These are phyloP conservation scores for Delitschia confertaspora DNA, from an alignment of 495 filamentous ascomycete species.

Conservation along the genomic window DNA sequence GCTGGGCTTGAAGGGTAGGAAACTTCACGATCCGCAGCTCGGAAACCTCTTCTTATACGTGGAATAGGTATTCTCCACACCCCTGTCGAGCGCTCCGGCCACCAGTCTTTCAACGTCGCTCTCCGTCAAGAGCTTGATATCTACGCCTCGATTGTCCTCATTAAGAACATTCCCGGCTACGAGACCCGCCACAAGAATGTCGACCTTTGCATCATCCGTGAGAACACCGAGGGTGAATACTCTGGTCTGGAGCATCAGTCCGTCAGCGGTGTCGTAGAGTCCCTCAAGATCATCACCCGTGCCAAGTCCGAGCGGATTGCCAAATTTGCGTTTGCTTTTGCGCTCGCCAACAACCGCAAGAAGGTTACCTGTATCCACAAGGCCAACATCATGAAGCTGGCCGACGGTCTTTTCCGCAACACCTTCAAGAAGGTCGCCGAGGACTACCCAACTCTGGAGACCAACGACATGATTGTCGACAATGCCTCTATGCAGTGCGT, in stretches of 20 bases:
- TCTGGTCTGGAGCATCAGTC: slow-evolving; percentile 97
- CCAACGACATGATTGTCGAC: slow-evolving; percentile 98
- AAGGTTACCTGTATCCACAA: slow-evolving; percentile 99
- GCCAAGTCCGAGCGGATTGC: slow-evolving; percentile 97
- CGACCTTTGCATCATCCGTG: slow-evolving; percentile 97
- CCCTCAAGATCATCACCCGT: slow-evolving; percentile 97
- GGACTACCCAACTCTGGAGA: slow-evolving; percentile 86
- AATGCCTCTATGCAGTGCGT: slow-evolving; percentile 99
- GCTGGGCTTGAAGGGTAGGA: slow-evolving; percentile 77
- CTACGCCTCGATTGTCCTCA: slow-evolving; percentile 92
- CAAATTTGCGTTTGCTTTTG: slow-evolving; percentile 97
- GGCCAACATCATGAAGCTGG: slow-evolving; percentile 99
- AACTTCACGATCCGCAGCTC: neutral
- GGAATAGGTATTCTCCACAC: slow-evolving; percentile 77
- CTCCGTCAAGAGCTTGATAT: slow-evolving; percentile 98
- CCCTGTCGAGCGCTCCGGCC: slow-evolving; percentile 89
- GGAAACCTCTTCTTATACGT: slow-evolving; percentile 1
- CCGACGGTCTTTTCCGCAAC: slow-evolving; percentile 94
- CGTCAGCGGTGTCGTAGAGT: slow-evolving; percentile 93
- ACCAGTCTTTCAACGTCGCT: slow-evolving; percentile 99
- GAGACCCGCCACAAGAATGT: slow-evolving; percentile 92
- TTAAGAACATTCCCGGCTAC: slow-evolving; percentile 99
- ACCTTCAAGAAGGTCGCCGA: slow-evolving; percentile 89
- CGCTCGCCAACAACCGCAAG: slow-evolving; percentile 93
- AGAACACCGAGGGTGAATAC: slow-evolving; percentile 99